Conservation (phyloP, 1,139 yeast genomes). For the Insectozyma bohioensis region DNA sequence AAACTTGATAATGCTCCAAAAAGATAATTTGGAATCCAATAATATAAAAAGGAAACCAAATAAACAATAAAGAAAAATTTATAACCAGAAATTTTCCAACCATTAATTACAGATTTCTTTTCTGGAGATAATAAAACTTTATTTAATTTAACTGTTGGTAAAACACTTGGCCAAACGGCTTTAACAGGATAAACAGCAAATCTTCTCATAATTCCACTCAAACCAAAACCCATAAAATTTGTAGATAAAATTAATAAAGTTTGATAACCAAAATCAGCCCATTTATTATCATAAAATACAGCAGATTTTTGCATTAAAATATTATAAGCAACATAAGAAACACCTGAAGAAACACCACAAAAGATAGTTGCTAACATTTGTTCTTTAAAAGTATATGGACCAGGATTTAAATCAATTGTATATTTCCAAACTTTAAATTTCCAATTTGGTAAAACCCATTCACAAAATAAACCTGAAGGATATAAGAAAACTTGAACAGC, state of each 20-base stretch:
- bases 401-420: slow-evolving; percentile 23
- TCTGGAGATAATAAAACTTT: slow-evolving; percentile 49
- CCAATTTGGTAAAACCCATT: slow-evolving; percentile 21
- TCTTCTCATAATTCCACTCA: slow-evolving; percentile 60
- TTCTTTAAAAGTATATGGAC: slow-evolving; percentile 30
- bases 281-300: slow-evolving; percentile 36
- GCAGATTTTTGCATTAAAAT: slow-evolving; percentile 44
- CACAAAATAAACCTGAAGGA: slow-evolving; percentile 23
- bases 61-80: slow-evolving; percentile 26
- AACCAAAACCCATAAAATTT: slow-evolving; percentile 61
- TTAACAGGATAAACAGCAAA: slow-evolving; percentile 57
- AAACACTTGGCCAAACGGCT: slow-evolving; percentile 56
- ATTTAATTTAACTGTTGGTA: slow-evolving; percentile 57
- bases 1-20: slow-evolving; percentile 33
- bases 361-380: slow-evolving; percentile 27
- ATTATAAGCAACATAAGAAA: slow-evolving; percentile 44
- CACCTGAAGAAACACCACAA: slow-evolving; percentile 32
- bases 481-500: slow-evolving; percentile 27
- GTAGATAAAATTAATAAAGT: slow-evolving; percentile 50
- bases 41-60: slow-evolving; percentile 27
- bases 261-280: slow-evolving; percentile 53
- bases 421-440: slow-evolving; percentile 15
- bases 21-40: slow-evolving; percentile 36
- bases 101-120: slow-evolving; percentile 37
- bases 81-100: slow-evolving; percentile 36